Base-by-base conservation (phyloP, 2,329 filamentous ascomycete species). In the Stachybotrys echinatus region DNA sequence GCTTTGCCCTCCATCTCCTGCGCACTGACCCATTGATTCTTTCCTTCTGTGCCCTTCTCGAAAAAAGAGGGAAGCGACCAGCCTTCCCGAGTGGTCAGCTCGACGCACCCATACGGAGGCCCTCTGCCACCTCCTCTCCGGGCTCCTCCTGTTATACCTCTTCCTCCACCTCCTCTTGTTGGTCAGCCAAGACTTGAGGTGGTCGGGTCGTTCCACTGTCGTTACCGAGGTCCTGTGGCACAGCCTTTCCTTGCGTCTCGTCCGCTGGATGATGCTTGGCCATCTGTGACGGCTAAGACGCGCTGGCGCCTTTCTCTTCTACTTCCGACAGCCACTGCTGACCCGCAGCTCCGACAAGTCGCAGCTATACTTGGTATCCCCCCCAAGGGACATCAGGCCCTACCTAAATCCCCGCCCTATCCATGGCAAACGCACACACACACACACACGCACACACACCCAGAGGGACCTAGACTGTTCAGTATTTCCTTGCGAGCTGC, bases 211-310 rank as follows among this genome's bases (percentile, higher is more conserved):
- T n/a, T n/a, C n/a, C n/a, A n/a, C n/a, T n/a, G n/a, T n/a, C n/a
- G 52, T 50, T 46, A 48, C 48, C 27, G 20, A 38, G 27, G 5
- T 47, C 47, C 49, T 40, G 45, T 47, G 51, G 46, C 27, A 40
- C 57, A 58, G 57, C 51, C 56, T 54, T 55, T 54, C 56, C 53
- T 54, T 47, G 20, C 7, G 27, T 14, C 27, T 34, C 27, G 27
- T 5, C 23, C 12, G n/a, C 22, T 12, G 17, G 42, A 19, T 20
- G 42, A 20, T 45, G 19, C 14, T 45, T n/a, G 19, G 22, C 34
- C 44, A n/a, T 23, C 17, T 34, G 22, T 12, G 12, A 18, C 22
- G 21, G 44, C 23, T 22, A 31, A 47, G 45, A 38, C 27, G 45
- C 22, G 27, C 39, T 19, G 17, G 37, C 23, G 27, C 34, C 38